These are phyloP conservation scores for Lupinus albus DNA, from an alignment of 306 rosid species.

Conservation along the genomic window DNA sequence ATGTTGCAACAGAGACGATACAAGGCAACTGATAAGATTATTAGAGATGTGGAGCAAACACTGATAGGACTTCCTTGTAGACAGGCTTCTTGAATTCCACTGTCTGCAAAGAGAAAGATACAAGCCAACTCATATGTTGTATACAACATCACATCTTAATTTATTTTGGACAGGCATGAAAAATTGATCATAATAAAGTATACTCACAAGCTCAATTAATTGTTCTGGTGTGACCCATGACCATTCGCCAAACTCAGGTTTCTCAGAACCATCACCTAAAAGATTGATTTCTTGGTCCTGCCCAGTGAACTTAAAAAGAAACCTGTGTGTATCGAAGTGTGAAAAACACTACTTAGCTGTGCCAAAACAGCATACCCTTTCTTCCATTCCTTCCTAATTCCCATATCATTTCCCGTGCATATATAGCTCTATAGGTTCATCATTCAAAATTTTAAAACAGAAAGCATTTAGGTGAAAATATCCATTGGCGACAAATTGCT, in stretches of 20 bases:
- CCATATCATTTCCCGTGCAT: not conserved
- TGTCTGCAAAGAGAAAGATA: constrained; percentile 53
- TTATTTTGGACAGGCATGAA: constrained; percentile 17
- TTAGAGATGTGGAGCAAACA: constrained; percentile 66
- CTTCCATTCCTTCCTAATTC: constrained; percentile 26
- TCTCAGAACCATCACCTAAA: constrained; percentile 90
- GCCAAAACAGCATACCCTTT: constrained; percentile 3
- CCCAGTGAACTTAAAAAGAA: constrained; percentile 77
- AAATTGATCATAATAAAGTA: constrained; percentile 10
- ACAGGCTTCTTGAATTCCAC: constrained; percentile 94
- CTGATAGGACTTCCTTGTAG: constrained; percentile 72
- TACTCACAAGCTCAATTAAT: constrained; percentile 65
- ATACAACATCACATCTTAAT: not conserved
- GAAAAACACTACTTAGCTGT: not conserved
- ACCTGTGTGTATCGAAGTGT: constrained; percentile 54
- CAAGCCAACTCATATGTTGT: constrained; percentile 10
- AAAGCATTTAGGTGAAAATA: not conserved
- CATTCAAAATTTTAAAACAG: not conserved
- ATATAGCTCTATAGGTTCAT: not conserved
- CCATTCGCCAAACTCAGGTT: constrained; percentile 95
- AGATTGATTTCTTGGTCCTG: constrained; percentile 84
- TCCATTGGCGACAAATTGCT: constrained; percentile 14
- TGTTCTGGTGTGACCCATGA: constrained; percentile 76
- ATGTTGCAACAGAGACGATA: too few relatives aligned
- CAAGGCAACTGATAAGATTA: too few relatives aligned